Conservation (phyloP, 805 yeast genomes). For the Metschnikowia cerradonensis region DNA sequence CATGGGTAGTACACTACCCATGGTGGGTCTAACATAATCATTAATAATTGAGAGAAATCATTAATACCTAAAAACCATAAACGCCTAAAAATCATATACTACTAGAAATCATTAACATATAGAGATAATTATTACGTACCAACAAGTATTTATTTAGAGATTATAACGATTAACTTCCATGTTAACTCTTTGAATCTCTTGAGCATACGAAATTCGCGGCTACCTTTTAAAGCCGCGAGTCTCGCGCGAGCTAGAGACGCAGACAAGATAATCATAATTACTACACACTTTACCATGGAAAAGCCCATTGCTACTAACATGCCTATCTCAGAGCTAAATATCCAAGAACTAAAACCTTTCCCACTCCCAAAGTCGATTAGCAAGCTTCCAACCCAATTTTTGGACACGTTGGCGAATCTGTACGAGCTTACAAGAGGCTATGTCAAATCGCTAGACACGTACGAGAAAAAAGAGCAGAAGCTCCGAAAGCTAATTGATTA, state of each 20-base stretch:
- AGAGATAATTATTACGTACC: too few relatives aligned
- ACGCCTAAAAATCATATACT: too few relatives aligned
- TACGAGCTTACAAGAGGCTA: conserved; percentile 27
- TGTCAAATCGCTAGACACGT: conserved; percentile 21
- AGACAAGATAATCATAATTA: not conserved
- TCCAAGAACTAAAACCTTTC: conserved; percentile 13
- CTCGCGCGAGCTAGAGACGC: not conserved
- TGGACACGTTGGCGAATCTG: conserved; percentile 26
- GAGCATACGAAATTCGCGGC: too few relatives aligned
- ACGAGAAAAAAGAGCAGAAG: conserved; percentile 21
- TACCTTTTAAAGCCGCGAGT: not conserved
- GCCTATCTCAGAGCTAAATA: not conserved
- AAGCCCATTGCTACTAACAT: not conserved
- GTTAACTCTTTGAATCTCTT: too few relatives aligned
- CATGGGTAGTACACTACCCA: too few relatives aligned
- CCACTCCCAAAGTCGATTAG: conserved; percentile 29
- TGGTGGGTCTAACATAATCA: too few relatives aligned
- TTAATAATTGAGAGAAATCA: too few relatives aligned
- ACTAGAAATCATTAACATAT: too few relatives aligned
- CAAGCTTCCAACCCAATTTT: conserved; percentile 25
- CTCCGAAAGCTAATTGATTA: conserved; percentile 17
- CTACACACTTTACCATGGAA: not conserved
- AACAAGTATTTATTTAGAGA: too few relatives aligned
- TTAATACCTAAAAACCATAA: too few relatives aligned
- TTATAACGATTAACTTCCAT: too few relatives aligned